A percentile compares a stretch with the other conserved stretches of the same genome.
Conservation (phyloP, 2,329 filamentous ascomycete genomes). For the Aspergillus puulaauensis region DNA sequence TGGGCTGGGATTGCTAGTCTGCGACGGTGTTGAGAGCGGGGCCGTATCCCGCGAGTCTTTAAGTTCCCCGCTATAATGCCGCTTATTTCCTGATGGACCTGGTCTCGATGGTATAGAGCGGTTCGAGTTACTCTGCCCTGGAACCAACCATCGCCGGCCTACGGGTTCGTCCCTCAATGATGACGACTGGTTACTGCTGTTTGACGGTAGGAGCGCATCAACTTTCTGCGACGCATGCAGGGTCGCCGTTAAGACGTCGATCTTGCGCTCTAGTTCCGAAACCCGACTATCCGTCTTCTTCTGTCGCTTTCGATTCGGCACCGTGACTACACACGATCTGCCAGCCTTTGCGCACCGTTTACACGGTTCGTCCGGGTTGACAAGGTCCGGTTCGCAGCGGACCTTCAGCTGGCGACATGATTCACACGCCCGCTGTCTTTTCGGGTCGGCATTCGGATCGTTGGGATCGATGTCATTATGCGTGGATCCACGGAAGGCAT, state of each 20-base stretch:
- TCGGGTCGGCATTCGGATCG: slow-evolving; percentile 50
- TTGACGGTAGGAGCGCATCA: slow-evolving; percentile 19
- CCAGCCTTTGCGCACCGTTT: slow-evolving; percentile 77
- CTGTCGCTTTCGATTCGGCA: slow-evolving; percentile 73
- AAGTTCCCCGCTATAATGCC: slow-evolving; percentile 29
- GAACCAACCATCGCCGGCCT: slow-evolving; percentile 31
- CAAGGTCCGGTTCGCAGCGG: slow-evolving; percentile 74
- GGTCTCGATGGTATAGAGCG: slow-evolving; percentile 3
- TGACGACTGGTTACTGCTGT: slow-evolving; percentile 20
- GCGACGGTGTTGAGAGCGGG: background rate
- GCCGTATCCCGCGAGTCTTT: slow-evolving; percentile 19
- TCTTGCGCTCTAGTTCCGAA: slow-evolving; percentile 87
- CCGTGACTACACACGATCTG: slow-evolving; percentile 74
- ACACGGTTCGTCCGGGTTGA: slow-evolving; percentile 63
- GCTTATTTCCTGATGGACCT: slow-evolving; percentile 28
- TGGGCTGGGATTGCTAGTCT: slow-evolving; percentile 16
- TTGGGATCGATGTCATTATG: slow-evolving; percentile 17
- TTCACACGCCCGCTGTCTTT: slow-evolving; percentile 71
- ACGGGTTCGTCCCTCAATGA: slow-evolving; percentile 41
- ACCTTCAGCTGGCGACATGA: slow-evolving; percentile 76
- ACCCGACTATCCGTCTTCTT: slow-evolving; percentile 91
- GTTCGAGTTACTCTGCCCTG: slow-evolving; percentile 9
- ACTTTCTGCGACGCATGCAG: slow-evolving; percentile 57
- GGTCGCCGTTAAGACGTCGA: slow-evolving; percentile 81
- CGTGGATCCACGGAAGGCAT: background rate